Conservation (phyloP, 2,329 filamentous ascomycete genomes). For the Verticillium longisporum region DNA sequence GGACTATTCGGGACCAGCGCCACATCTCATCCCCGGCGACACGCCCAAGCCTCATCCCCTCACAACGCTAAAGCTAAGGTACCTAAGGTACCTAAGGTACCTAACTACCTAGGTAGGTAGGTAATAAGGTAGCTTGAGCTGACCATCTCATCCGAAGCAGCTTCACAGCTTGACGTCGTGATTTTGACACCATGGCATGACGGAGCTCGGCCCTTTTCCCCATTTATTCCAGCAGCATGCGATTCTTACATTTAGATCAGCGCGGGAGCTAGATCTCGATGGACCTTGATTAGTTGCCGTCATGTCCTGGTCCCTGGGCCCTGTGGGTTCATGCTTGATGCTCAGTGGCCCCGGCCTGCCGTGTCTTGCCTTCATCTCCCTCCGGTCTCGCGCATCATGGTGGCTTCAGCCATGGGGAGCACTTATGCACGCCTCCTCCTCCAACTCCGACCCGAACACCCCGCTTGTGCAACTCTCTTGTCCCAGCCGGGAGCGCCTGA, state of each 20-base stretch:
- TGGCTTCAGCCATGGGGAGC: not conserved
- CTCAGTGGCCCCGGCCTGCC: not conserved
- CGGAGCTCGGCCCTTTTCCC: not conserved
- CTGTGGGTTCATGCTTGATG: not conserved
- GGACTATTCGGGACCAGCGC: no score
- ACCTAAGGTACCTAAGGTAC: no score
- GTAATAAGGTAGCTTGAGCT: not conserved
- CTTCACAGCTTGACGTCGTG: not conserved
- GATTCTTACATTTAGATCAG: not conserved
- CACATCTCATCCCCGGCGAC: no score
- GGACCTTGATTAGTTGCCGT: not conserved
- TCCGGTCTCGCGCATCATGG: not conserved
- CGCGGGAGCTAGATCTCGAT: not conserved
- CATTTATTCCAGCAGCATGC: not conserved
- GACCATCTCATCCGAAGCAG: not conserved
- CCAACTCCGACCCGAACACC: not conserved
- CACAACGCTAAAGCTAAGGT: not conserved
- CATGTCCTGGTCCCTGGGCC: not conserved
- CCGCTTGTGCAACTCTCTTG: not conserved
- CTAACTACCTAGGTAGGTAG: no score
- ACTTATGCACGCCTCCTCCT: not conserved
- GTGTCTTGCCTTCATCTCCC: not conserved
- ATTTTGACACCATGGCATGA: not conserved
- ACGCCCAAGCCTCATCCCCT: no score
- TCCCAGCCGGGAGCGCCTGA: not conserved